phyloP scores from a whole-genome alignment of 139 green algal genomes.

The Tetratostichococcus sp. region DNA sequence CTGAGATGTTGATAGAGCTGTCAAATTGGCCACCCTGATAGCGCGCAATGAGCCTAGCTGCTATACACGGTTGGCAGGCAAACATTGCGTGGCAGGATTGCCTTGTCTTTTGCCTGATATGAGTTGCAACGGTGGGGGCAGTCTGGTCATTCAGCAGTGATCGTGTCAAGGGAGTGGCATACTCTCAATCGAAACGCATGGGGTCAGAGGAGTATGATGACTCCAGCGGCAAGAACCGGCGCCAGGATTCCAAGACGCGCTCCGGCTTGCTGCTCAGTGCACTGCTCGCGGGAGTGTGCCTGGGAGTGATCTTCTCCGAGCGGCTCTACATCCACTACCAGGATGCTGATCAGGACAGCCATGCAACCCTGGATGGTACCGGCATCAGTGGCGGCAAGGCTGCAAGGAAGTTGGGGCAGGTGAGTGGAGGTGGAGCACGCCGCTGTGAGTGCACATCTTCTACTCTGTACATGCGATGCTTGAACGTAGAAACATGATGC shows the following conservation, averaged over 20 bases:
- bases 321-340: slow-evolving; percentile 46
- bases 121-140: no score
- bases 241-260: slow-evolving; percentile 13
- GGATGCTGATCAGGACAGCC: not conserved
- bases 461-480: no score
- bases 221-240: slow-evolving; percentile 34
- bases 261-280: slow-evolving; percentile 32
- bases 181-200: not conserved
- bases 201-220: slow-evolving; percentile 17
- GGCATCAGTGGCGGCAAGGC: not conserved
- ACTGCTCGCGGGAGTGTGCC: slow-evolving; percentile 56
- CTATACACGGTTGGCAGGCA: no score
- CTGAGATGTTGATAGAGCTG: no score
- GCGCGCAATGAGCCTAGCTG: no score
- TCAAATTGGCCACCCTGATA: no score
- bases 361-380: not conserved
- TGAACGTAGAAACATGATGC: no score
- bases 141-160: no score
- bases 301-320: slow-evolving; percentile 61
- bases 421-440: no score
- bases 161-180: no score
- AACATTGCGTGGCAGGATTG: no score
- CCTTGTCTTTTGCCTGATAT: no score
- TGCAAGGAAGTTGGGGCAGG: slow-evolving; percentile 19
- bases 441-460: not conserved